Evolutionary conservation across 345 rosid genomes (phyloP).

Genomic region (Camelina neglecta): DNA sequence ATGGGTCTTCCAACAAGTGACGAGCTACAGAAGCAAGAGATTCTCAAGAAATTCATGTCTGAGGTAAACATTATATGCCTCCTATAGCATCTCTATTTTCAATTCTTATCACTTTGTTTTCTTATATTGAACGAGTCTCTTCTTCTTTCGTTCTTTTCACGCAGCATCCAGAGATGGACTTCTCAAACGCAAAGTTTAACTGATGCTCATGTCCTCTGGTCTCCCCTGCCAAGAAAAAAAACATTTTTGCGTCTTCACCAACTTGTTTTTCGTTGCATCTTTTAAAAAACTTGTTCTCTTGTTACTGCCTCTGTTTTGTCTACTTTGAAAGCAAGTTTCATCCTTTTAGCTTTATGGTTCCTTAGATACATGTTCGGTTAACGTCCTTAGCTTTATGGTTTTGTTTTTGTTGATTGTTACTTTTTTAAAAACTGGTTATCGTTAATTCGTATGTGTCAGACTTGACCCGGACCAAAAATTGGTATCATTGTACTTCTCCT

Average conservation of each 20-base stretch:
- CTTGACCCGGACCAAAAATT: slow-evolving; percentile 7
- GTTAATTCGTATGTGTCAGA: neutral
- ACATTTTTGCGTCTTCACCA: slow-evolving; percentile 31
- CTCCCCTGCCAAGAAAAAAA: slow-evolving; percentile 9
- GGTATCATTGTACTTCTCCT: slow-evolving; percentile 23
- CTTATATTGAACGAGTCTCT: neutral
- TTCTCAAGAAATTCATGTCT: slow-evolving; percentile 92
- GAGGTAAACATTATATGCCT: slow-evolving; percentile 23
- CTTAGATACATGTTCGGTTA: slow-evolving; percentile 18
- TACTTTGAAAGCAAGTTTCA: slow-evolving; percentile 29
- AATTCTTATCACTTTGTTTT: neutral
- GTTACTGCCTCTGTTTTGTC: slow-evolving; percentile 17
- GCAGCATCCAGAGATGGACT: slow-evolving; percentile 99
- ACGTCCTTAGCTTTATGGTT: neutral
- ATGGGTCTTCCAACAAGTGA: slow-evolving; percentile 98
- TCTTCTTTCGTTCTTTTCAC: slow-evolving; percentile 13
- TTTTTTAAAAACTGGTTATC: neutral
- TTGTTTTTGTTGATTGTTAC: neutral
- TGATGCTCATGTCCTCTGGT: slow-evolving; percentile 34
- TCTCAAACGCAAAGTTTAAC: slow-evolving; percentile 77
- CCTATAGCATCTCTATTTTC: neutral
- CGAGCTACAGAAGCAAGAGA: slow-evolving; percentile 90
- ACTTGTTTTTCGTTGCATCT: slow-evolving; percentile 26
- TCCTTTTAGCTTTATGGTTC: neutral
- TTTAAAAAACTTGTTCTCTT: neutral